Evolutionary conservation across 495 filamentous ascomycete species (phyloP).

Genomic region (Cudoniella acicularis): DNA sequence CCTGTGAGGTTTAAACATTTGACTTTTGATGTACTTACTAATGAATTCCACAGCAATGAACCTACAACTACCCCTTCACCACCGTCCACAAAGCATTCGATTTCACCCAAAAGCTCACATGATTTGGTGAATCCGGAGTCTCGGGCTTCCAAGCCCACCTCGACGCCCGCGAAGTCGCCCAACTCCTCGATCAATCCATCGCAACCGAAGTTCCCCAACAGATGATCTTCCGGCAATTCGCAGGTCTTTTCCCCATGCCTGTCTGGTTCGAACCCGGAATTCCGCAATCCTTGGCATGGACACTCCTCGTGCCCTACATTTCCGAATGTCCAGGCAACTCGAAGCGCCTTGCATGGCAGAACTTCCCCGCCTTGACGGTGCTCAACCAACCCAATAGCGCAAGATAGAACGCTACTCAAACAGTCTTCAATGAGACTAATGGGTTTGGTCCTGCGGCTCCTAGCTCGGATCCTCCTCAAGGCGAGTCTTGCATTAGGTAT

Average conservation of each 20-base stretch:
- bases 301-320: constrained; percentile 80
- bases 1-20: too few relatives aligned
- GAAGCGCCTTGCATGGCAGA: constrained; percentile 81
- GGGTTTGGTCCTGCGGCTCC: constrained; percentile 37
- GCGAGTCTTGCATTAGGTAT: constrained; percentile 48
- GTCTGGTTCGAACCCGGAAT: constrained; percentile 81
- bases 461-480: constrained; percentile 34
- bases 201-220: constrained; percentile 85
- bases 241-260: constrained; percentile 79
- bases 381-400: constrained; percentile 75
- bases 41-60: constrained; percentile 65
- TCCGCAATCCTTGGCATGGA: constrained; percentile 87
- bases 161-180: constrained; percentile 69
- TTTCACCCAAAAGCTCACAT: constrained; percentile 83
- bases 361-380: constrained; percentile 73
- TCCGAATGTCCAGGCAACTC: constrained; percentile 69
- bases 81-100: constrained; percentile 79
- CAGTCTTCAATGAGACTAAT: constrained; percentile 51
- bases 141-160: constrained; percentile 83
- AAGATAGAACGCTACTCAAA: constrained; percentile 48
- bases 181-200: constrained; percentile 72
- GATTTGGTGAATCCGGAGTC: constrained; percentile 77
- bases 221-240: constrained; percentile 83
- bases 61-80: constrained; percentile 76
- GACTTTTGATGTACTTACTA: too few relatives aligned